phyloP scores from a whole-genome alignment of 306 rosid species.

The Herpetospermum pedunculosum region DNA sequence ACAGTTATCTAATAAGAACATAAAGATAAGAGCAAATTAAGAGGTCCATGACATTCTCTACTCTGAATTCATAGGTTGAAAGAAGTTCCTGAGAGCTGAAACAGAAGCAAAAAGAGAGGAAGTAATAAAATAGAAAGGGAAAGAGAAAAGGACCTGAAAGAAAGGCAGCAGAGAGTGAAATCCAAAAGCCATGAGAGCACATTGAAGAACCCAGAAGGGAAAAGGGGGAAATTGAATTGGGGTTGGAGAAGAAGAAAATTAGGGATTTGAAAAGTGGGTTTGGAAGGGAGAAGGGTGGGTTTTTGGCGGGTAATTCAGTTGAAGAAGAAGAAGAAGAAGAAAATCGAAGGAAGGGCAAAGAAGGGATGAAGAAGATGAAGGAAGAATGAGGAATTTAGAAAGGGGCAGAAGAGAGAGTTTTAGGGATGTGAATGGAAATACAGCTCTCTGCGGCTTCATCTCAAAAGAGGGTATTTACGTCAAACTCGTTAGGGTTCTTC shows the following conservation, averaged over 20 bases:
- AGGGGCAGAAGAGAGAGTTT: conserved; percentile 62
- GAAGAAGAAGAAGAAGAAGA: conserved; percentile 47
- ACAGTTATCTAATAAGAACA: background rate
- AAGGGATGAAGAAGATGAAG: conserved; percentile 41
- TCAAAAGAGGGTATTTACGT: conserved; percentile 80
- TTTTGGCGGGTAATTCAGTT: conserved; percentile 59
- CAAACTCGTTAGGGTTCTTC: conserved; percentile 26
- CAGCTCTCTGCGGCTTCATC: conserved; percentile 33
- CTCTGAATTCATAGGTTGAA: background rate
- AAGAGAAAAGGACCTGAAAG: background rate
- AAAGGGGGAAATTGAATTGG: background rate
- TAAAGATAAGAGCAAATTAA: background rate
- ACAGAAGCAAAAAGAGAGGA: background rate
- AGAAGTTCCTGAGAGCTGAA: background rate
- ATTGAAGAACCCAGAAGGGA: background rate
- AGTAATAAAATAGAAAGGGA: background rate
- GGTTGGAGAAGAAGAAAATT: background rate
- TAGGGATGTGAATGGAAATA: conserved; percentile 79
- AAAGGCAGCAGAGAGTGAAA: background rate
- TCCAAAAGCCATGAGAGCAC: background rate
- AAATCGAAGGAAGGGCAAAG: conserved; percentile 76
- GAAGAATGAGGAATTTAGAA: conserved; percentile 37
- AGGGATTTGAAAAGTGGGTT: conserved; percentile 41
- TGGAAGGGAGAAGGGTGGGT: conserved; percentile 15
- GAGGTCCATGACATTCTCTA: background rate